Evolutionary conservation across 768 basidiomycete genomes (phyloP), one percentile per base, ranked within the genome.

Genomic region (Suillus plorans): DNA sequence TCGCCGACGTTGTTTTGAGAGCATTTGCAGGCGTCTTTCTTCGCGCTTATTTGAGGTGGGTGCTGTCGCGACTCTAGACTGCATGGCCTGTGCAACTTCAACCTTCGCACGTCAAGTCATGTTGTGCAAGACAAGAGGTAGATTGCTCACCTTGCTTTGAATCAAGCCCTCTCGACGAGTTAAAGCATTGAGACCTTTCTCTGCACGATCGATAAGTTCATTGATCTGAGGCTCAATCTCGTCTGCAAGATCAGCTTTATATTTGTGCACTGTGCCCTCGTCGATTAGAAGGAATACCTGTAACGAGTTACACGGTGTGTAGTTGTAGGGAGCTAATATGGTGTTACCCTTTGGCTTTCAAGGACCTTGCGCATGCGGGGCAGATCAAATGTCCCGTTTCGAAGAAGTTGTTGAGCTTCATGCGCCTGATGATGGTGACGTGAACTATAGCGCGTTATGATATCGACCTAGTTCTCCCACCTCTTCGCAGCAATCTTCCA

Each of bases 401-500:
- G 81, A 3, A 94, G 82, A 14, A 91, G 79, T 37, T 85, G 79
- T 64, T 92, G 89, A 12, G 89, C 86, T 73, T 89, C 89, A 67
- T 85, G 79, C 31, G 86, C 85, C 89, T 92, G 65, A 28, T 55
- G 44, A 6, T 14, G 10, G 56, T 69, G 53, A 55, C 68, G 56
- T 67, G 56, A 50, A 60, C 59, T 3, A 52, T 47, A 3, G 58
- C 45, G 13, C 39, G 39, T 64, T 34, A 42, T 52, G 25, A 20
- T 34, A 50, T 14, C 45, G 14, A 47, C 42, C 53, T 28, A 18
- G 12, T 31, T 5, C 45, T 66, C 77, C 61, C 64, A 86, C 89
- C 86, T 92, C 89, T 73, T 91, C 88, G 70, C 90, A 92, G 69
- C 91, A 92, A 68, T 91, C 89, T 69, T 92, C 89, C 84, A 92